Evolutionary conservation across 768 basidiomycete species (phyloP), one percentile per base, ranked within the genome.

Genomic region (Mycena kentingensis): DNA sequence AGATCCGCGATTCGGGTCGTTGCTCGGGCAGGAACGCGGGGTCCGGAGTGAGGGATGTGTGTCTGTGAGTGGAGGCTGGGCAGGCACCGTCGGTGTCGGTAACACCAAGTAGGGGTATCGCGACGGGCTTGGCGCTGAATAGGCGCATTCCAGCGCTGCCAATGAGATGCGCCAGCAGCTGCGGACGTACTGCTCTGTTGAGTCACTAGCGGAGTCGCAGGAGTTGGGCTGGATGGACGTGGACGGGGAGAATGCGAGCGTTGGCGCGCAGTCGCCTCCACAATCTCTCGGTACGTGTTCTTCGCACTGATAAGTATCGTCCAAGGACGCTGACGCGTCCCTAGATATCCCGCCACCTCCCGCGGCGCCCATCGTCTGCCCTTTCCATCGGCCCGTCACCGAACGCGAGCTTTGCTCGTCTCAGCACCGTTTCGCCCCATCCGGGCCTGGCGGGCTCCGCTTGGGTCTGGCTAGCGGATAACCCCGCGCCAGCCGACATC

Each of bases 21-120:
- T 58, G 12, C 39, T 58, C 34, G 57, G 56, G 37, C 41, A 37
- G 12, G 13, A 8, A 49, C 51, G 57, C 25, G 56, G 56, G 3
- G 46, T 52, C 24, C 42, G 51, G 11, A 34, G 35, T 10, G 48
- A 29, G 12, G 51, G 50, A 37, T 19, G 25, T 8, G 51, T 52
- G 26, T 5, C 18, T 2, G 56, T 46, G 2, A 49, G 56, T 18
- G 51, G 56, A 1, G 47, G 56, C 2, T 53, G 56, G 56, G 51
- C 42, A 15, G 56, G 47, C 2, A 48, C 52, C 29, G 37, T 31
- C 11, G 31, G 45, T 5, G 51, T 8, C 25, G 24, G 24, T n/a
- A n/a, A 27, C 13, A n/a, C 21, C 22, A 18, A 11, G 24, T 8
- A 18, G 15, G 41, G 24, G 13, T 22, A 27, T 21, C 11, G 22